phyloP scores from a whole-genome alignment of 2,329 filamentous ascomycete genomes.

The Pseudogymnoascus sp. region DNA sequence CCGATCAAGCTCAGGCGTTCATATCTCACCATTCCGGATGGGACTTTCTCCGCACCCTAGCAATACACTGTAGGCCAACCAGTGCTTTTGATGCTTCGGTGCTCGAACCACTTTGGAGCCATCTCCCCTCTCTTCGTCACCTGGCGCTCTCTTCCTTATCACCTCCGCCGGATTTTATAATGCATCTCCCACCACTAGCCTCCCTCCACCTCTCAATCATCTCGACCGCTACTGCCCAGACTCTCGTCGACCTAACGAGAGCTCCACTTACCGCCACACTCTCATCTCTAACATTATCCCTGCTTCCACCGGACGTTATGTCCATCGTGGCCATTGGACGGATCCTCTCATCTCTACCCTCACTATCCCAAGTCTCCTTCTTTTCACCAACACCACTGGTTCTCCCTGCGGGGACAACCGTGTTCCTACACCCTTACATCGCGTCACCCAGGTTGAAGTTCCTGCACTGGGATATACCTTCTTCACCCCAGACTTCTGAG shows the following conservation, averaged over 20 bases:
- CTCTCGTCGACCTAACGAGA: constrained; percentile 47
- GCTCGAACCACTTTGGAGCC: constrained; percentile 40
- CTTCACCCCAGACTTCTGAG: constrained; percentile 26
- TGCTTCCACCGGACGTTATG: constrained; percentile 41
- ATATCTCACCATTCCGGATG: constrained; percentile 45
- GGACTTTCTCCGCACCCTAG: constrained; percentile 45
- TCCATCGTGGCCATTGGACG: constrained; percentile 49
- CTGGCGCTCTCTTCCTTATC: constrained; percentile 52
- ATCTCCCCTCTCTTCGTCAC: constrained; percentile 46
- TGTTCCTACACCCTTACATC: constrained; percentile 57
- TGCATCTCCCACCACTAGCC: constrained; percentile 46
- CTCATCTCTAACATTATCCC: constrained; percentile 37
- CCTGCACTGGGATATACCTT: constrained; percentile 57
- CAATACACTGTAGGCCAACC: constrained; percentile 50
- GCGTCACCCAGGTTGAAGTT: constrained; percentile 43
- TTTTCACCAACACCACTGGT: constrained; percentile 46
- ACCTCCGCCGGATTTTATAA: constrained; percentile 22
- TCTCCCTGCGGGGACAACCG: constrained; percentile 45
- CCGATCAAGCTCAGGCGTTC: constrained; percentile 36
- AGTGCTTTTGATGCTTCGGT: constrained; percentile 45
- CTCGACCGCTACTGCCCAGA: constrained; percentile 45
- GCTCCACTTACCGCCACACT: constrained; percentile 49
- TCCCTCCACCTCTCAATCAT: constrained; percentile 43
- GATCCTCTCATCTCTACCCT: constrained; percentile 42
- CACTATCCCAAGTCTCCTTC: constrained; percentile 40